Conservation (phyloP, 352 stramenopile species). For the Aphanomyces stellatus region DNA sequence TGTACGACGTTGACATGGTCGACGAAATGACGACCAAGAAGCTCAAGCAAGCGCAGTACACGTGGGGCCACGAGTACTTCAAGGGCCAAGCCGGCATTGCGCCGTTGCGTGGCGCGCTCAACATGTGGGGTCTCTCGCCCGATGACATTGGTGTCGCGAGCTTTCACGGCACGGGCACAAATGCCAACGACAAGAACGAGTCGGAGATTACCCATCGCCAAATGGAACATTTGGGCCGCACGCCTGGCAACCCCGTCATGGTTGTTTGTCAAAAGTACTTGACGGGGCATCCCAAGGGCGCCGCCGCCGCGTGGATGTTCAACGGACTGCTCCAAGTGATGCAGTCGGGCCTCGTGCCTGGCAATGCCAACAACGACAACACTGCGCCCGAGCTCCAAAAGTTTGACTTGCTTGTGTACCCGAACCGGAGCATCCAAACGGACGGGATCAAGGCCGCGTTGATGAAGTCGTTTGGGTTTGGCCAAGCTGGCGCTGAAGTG, state of each 20-base stretch:
- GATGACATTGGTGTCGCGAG: slow-evolving; percentile 76
- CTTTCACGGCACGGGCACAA: slow-evolving; percentile 47
- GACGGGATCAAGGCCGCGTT: slow-evolving; percentile 48
- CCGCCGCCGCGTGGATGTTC: slow-evolving; percentile 29
- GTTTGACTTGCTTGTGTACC: slow-evolving; percentile 27
- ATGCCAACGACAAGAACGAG: slow-evolving; percentile 33
- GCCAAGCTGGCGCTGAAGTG: slow-evolving; percentile 63
- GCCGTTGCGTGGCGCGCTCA: slow-evolving; percentile 63
- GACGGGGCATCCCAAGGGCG: slow-evolving; percentile 30
- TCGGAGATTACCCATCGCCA: slow-evolving; percentile 26
- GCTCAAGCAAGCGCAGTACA: slow-evolving; percentile 48
- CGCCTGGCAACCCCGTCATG: slow-evolving; percentile 26
- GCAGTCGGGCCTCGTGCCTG: slow-evolving; percentile 20
- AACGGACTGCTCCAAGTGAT: slow-evolving; percentile 31
- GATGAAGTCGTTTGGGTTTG: slow-evolving; percentile 82
- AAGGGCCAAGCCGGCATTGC: slow-evolving; percentile 48
- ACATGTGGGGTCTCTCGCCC: slow-evolving; percentile 65
- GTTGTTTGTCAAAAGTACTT: slow-evolving; percentile 31
- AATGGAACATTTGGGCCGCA: slow-evolving; percentile 27
- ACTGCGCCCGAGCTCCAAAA: slow-evolving; percentile 23
- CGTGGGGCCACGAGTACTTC: slow-evolving; percentile 68
- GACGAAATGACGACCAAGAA: slow-evolving; percentile 62
- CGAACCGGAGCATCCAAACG: slow-evolving; percentile 24
- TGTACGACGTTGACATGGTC: slow-evolving; percentile 38
- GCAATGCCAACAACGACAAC: slow-evolving; percentile 31